Base-by-base conservation (phyloP, 192 early-diverging fungal species). In the Entomortierella beljakovae region DNA sequence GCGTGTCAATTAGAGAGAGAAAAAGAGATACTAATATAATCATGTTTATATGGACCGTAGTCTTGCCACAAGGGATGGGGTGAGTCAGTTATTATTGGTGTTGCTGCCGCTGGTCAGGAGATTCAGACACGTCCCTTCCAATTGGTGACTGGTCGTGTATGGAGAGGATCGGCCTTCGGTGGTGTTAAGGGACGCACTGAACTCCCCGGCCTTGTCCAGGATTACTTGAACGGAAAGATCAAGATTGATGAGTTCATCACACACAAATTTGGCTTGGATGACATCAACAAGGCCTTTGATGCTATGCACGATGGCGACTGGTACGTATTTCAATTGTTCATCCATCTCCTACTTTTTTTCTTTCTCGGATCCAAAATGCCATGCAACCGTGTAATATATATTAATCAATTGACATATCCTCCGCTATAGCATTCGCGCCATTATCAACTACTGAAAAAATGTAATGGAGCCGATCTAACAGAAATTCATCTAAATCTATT, bases 141-240 rank as follows among this genome's bases (percentile, higher is more conserved):
- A 85, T 87, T 99, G 43, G 95, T 99, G 7, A 99, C 97, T 64
- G 96, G 95, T 16, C 92, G 97, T 59, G 91, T 91, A 11, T 99
- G 97, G 97, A 94, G 94, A 81, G 97, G 97, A 23, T 92, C 91
- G 56, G 97, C 97, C 7, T 99, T 98, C 84, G 97, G 97, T 70
- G 97, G 97, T 52, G 90, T 97, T 77, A 99, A 98, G 89, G 97
- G 97, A 18, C 88, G 96, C 58, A 85, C 93, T 0, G 94, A 99
- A 75, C 85, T 99, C 57, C 95, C 95, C 6, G 89, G 85, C 13
- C 84, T 97, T 63, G 96, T 99, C 32, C 82, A 95, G 65, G 88
- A 95, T 79, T 99, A 99, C 80, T 49, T 96, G 64, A 80, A 87
- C 31, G 90, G 92, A 40, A 86, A 91, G 81, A 84, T 99, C 25